phyloP scores from a whole-genome alignment of 1,139 yeast species.

The Nematodospora anomalae region DNA sequence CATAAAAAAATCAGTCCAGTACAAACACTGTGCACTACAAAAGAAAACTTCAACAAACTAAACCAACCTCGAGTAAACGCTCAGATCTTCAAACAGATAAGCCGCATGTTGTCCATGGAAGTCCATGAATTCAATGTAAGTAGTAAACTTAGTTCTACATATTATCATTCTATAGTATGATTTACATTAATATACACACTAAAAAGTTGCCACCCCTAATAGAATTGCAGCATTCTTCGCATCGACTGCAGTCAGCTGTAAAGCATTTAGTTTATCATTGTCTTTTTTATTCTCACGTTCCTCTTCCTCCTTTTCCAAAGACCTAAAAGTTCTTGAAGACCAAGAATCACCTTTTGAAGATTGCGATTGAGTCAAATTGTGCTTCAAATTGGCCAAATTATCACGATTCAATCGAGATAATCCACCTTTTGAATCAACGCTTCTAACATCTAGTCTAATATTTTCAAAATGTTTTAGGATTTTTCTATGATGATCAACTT shows the following conservation, averaged over 20 bases:
- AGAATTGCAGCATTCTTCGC: constrained; percentile 82
- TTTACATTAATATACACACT: neutral
- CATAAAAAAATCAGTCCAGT: too few species aligned
- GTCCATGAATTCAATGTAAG: too few species aligned
- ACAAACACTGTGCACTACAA: too few species aligned
- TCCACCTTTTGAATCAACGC: constrained; percentile 79
- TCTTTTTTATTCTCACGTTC: constrained; percentile 25
- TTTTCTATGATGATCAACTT: constrained; percentile 85
- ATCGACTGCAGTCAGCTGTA: constrained; percentile 48
- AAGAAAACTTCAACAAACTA: too few species aligned
- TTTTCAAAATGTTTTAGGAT: constrained; percentile 74
- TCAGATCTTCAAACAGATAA: too few species aligned
- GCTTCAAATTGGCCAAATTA: constrained; percentile 47
- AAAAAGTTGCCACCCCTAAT: constrained; percentile 72
- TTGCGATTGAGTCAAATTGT: constrained; percentile 52
- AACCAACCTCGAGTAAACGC: too few species aligned
- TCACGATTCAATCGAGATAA: constrained; percentile 82
- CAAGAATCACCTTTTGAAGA: constrained; percentile 57
- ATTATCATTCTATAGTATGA: too few species aligned
- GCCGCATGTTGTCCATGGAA: too few species aligned
- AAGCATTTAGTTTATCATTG: constrained; percentile 14
- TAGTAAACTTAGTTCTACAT: too few species aligned
- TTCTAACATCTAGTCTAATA: constrained; percentile 69
- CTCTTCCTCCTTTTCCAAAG: constrained; percentile 42
- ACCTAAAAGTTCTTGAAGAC: constrained; percentile 63